Evolutionary conservation across 352 stramenopile species (phyloP), one percentile per base, ranked within the genome.

Genomic region (Globisporangium canariense): DNA sequence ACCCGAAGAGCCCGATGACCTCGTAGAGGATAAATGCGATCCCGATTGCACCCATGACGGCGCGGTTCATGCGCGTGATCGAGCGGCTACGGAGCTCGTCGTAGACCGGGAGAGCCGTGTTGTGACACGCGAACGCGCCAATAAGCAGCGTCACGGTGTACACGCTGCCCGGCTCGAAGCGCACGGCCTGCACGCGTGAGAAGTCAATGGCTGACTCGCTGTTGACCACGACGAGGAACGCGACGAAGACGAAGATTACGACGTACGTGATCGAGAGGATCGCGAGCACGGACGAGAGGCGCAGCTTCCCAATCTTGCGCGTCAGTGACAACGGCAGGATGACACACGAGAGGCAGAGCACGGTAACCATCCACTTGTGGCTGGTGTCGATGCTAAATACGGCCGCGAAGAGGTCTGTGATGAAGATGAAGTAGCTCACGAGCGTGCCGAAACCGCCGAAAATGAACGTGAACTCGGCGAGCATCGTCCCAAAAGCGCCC

Each of bases 391-490:
- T 66, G 18, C 61, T 40, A 28, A 82, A 60, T 9, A 89, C 79
- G 1, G 77, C 74, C 16, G 70, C 76, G 34, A 85, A 78, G 49
- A 93, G 75, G 63, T 90, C 83, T 2, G 81, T 93, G 67, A 88
- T 83, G 63, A 93, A 93, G 63, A 93, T 86, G 51, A 90, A 81
- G 60, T 93, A 93, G 66, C 81, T 90, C 67, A 90, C 81, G 30
- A 93, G 77, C 34, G 83, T 91, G 30, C 83, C 83, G 28, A 93
- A 93, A 20, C 83, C 83, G n/a, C 83, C 83, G 55, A 92, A 90
- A 60, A 92, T 92, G 70, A 92, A 92, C 14, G 83, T 92, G 58
- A 92, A 92, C 69, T 92, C 81, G 32, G 83, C 83, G 36, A 92
- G 61, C 38, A 68, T 65, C 52, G 81, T 88, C 55, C 83, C 81